Base-by-base conservation (phyloP, 306 rosid genomes). In the Luffa aegyptiaca region DNA sequence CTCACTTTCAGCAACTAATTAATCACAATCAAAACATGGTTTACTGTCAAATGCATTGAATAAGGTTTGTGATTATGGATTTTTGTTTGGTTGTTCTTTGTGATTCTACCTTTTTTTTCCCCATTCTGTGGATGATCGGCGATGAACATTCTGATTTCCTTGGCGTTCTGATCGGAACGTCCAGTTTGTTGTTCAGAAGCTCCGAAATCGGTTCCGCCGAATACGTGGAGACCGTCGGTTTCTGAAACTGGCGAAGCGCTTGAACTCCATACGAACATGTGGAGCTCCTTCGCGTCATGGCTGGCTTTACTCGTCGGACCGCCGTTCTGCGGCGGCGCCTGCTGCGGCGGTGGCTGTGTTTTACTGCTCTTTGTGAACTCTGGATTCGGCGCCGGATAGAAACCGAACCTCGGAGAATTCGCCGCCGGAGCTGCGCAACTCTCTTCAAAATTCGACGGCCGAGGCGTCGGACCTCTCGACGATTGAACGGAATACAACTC, bases 181-280 rank as follows among this genome's bases (percentile, higher is more conserved):
- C 41, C 68, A 8, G 21, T 20, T 51, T 79, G 82, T 8, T 44
- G 80, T 8, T 68, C 82, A 6, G 53, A 8, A 33, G 53, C 39
- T 65, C 82, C 82, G 7, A 49, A 51, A 10, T 49, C 63, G 17
- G 13, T 1, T 52, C 82, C 89, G 3, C 90, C 87, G 13, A 92
- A 90, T 0, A 90, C 97, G n/a, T 89, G 96, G 72, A 92, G 91
- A 17, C 98, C 96, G 0, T 91, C 91, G 1, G 81, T 84, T 48
- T 96, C 97, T 0, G 98, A 93, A 68, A 90, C 98, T 14, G 98
- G 97, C 0, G 98, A 93, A 0, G 86, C 88, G 31, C 97, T 91
- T 0, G 98, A 91, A 85, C 98, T 93, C 98, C 98, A 93, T 17
- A 93, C 98, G 18, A 91, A 93, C 98, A 93, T 91, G 78, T 93